phyloP scores from a whole-genome alignment of 2,329 filamentous ascomycete genomes.

The Polychaeton citri region DNA sequence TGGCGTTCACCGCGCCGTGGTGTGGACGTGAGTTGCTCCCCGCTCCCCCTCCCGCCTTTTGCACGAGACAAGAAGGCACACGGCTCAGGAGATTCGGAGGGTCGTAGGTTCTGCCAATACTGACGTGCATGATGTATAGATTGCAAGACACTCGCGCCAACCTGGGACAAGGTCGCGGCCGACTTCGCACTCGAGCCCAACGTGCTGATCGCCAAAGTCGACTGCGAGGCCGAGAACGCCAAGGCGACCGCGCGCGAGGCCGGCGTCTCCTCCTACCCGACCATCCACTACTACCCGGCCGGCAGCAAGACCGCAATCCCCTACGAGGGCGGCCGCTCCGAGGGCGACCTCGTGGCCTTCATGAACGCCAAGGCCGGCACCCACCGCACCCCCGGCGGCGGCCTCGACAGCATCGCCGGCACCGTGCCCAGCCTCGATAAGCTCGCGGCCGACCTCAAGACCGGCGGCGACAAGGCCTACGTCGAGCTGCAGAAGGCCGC shows the following conservation, averaged over 20 bases:
- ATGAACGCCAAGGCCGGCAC: conserved; percentile 84
- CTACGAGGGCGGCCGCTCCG: conserved; percentile 65
- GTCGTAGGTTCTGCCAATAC: conserved; percentile 1
- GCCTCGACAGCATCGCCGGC: conserved; percentile 64
- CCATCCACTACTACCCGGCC: conserved; percentile 93
- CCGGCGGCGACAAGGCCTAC: conserved; percentile 51
- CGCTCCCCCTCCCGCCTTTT: conserved; percentile 29
- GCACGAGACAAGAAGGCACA: no score
- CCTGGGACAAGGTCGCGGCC: conserved; percentile 74
- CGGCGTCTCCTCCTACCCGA: conserved; percentile 77
- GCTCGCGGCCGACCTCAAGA: conserved; percentile 57
- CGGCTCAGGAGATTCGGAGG: neutral
- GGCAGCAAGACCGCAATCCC: conserved; percentile 58
- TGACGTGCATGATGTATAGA: conserved; percentile 41
- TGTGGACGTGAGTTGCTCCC: conserved; percentile 72
- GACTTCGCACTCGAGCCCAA: conserved; percentile 66
- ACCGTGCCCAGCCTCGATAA: conserved; percentile 67
- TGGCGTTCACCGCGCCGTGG: conserved; percentile 97
- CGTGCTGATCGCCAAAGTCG: conserved; percentile 87
- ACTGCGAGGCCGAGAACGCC: conserved; percentile 76
- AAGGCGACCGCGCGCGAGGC: conserved; percentile 66
- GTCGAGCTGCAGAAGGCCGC: conserved; percentile 61
- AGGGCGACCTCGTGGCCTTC: conserved; percentile 64
- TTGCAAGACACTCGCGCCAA: conserved; percentile 88
- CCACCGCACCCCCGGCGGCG: conserved; percentile 68